Percentiles rank a stretch among this genome's conserved stretches.
Conservation (phyloP, 768 basidiomycete species). For the Pulveroboletus sp. region DNA sequence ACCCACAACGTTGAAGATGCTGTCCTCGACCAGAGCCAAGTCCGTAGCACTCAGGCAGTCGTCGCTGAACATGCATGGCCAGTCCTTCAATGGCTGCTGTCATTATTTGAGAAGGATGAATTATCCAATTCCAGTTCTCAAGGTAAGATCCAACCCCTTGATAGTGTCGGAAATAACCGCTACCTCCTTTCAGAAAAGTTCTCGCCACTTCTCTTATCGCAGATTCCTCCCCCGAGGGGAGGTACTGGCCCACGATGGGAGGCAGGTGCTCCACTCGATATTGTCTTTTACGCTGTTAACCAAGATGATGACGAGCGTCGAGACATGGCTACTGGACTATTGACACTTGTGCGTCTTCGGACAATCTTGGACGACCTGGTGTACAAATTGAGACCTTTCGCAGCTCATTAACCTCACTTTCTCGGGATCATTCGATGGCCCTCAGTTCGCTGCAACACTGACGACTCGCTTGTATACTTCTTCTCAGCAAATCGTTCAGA, state of each 20-base stretch:
- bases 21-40: conserved; percentile 21
- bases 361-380: background rate
- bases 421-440: conserved; percentile 36
- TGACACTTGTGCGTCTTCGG: conserved; percentile 27
- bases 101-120: conserved; percentile 70
- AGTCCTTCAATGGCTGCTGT: conserved; percentile 65
- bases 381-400: background rate
- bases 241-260: conserved; percentile 55
- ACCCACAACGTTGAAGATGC: conserved; percentile 25
- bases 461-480: conserved; percentile 35
- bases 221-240: conserved; percentile 55
- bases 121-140: conserved; percentile 31
- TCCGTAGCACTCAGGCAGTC: conserved; percentile 21
- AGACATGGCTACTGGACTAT: conserved; percentile 34
- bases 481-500: conserved; percentile 27
- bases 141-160: conserved; percentile 9
- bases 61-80: conserved; percentile 70
- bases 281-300: conserved; percentile 37
- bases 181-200: conserved; percentile 32
- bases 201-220: conserved; percentile 54
- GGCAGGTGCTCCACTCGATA: conserved; percentile 46
- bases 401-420: conserved; percentile 43
- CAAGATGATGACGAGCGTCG: conserved; percentile 32
- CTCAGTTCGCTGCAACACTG: conserved; percentile 35
- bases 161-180: conserved; percentile 7